Base-by-base conservation (phyloP, 768 basidiomycete genomes). In the Lepiota subincarnata region DNA sequence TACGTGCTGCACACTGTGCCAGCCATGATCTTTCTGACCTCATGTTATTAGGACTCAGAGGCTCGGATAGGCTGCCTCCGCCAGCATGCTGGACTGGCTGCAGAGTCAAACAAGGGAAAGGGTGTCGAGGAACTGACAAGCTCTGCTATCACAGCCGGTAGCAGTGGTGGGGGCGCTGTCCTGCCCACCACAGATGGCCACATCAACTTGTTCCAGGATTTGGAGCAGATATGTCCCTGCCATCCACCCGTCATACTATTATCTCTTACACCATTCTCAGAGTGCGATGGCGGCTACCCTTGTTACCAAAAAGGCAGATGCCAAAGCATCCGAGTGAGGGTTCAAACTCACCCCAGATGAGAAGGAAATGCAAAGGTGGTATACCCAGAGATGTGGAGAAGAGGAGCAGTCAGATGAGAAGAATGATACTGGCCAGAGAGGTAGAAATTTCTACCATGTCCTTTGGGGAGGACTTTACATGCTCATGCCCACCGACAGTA, bases 321-420 rank as follows among this genome's bases (percentile, higher is more conserved):
- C 78, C 65, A 82, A 82, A 57, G 58, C 70, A 7, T 75, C 77
- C 0, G 90, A 93, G 48, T 82, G 81, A 58, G 90, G 91, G 13
- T 66, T 90, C 6, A 74, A 87, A 1, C 73, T 92, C 4, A 89
- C 86, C 1, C 91, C 91, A 0, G 78, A 81, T 2, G 78, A 74
- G 4, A 86, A 89, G 60, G 91, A 93, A 57, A 78, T 90, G 10
- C 84, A 82, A 19, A 89, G 90, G 4, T 93, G 90, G 90, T 93
- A 93, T 65, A 77, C 77, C 13, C 28, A 41, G n/a, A 39, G 16
- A 28, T 20, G 67, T 66, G 60, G 4, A 22, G 57, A 10, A 60
- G 67, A 48, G 63, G 70, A 40, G 57, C 60, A 66, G 5, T 35
- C 61, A 26, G 57, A 58, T 3, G 56, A 66, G 12, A 69, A 72